These are phyloP conservation scores for Ceratocystis eucalypticola DNA, from an alignment of 2,329 filamentous ascomycete genomes.

Conservation along the genomic window DNA sequence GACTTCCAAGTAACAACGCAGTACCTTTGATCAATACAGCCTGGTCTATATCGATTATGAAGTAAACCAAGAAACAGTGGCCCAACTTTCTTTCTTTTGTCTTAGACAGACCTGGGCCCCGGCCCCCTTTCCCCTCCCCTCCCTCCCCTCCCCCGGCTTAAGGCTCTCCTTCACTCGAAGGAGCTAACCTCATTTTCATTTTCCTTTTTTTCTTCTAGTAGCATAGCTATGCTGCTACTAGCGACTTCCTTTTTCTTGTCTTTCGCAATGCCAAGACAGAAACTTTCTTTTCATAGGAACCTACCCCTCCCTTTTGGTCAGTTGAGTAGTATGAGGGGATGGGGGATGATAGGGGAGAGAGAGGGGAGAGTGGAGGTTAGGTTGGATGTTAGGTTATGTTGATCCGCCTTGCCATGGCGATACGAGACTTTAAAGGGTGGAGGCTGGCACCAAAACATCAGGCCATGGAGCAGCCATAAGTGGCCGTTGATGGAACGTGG, in stretches of 20 bases:
- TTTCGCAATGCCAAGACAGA: neutral
- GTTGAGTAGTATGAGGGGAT: neutral
- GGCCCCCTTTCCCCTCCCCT: neutral
- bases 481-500: neutral
- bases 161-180: neutral
- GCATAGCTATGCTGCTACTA: neutral
- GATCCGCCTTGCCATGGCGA: neutral
- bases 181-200: neutral
- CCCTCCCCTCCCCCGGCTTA: too few species aligned
- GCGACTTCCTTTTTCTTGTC: neutral
- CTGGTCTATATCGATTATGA: too few species aligned
- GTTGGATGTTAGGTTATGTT: neutral
- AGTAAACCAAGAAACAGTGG: neutral
- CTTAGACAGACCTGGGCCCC: neutral
- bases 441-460: neutral
- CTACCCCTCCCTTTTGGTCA: neutral
- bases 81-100: neutral
- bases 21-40: too few species aligned
- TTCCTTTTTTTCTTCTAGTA: neutral
- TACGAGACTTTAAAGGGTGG: neutral
- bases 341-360: neutral
- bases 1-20: too few species aligned
- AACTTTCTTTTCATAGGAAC: neutral
- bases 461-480: neutral
- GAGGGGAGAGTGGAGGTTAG: neutral